Evolutionary conservation across 495 filamentous ascomycete genomes (phyloP).

Genomic region (Aspergillus cavernicola): DNA sequence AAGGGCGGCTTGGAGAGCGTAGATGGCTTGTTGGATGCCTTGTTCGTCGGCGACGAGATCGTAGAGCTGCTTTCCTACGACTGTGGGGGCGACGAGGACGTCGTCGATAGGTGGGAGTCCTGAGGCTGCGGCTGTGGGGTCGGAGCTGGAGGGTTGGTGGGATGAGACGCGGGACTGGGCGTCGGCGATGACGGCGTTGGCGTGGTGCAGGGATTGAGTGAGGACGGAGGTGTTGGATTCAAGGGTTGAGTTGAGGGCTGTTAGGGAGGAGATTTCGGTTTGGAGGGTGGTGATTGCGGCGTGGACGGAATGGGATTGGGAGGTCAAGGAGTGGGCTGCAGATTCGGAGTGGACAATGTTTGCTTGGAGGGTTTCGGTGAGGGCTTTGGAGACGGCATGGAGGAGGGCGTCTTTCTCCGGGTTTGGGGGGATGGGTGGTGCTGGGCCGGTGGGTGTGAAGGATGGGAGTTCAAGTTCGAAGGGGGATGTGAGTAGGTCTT

Average conservation of each 20-base stretch:
- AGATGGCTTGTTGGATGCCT: conserved; percentile 78
- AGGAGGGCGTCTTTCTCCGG: conserved; percentile 92
- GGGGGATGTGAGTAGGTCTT: conserved; percentile 67
- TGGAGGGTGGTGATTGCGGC: conserved; percentile 62
- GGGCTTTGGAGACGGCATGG: conserved; percentile 64
- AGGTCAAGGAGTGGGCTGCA: conserved; percentile 67
- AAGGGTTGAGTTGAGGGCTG: conserved; percentile 63
- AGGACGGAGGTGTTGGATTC: conserved; percentile 74
- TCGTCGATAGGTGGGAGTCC: conserved; percentile 76
- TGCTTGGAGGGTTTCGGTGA: conserved; percentile 61
- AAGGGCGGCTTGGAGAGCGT: conserved; percentile 75
- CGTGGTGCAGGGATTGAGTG: conserved; percentile 68
- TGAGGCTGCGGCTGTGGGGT: conserved; percentile 26
- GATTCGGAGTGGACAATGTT: conserved; percentile 62
- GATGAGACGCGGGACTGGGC: conserved; percentile 42
- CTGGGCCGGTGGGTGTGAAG: conserved; percentile 50
- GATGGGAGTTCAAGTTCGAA: conserved; percentile 64
- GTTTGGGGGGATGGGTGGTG: conserved; percentile 90
- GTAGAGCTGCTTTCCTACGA: conserved; percentile 90
- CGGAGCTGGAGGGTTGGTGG: conserved; percentile 29
- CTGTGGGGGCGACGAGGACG: conserved; percentile 86
- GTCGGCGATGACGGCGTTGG: conserved; percentile 72
- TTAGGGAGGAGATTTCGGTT: conserved; percentile 65
- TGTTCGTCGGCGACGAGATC: conserved; percentile 80
- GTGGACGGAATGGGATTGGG: conserved; percentile 76